Conservation (phyloP, 176 grass and related monocot species). For the Cymbopogon citratus region DNA sequence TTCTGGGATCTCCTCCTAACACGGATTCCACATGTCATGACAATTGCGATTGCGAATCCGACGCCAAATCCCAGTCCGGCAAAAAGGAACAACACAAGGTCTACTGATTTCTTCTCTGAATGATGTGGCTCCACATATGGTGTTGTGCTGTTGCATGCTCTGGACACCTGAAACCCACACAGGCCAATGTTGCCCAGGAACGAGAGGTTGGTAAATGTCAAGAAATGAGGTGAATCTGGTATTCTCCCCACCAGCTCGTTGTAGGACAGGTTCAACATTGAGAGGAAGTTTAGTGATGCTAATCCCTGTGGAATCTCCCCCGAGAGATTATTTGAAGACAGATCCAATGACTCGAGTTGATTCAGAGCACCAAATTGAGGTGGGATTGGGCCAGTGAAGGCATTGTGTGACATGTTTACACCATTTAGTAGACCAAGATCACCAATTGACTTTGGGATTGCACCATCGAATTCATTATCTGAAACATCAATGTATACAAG, state of each 20-base stretch:
- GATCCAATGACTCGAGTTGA: not conserved
- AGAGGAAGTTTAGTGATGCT: not conserved
- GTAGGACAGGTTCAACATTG: not conserved
- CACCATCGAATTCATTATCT: not conserved
- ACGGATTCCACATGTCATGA: not conserved
- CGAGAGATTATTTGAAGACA: not conserved
- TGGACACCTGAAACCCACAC: not conserved
- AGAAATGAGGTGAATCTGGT: not conserved
- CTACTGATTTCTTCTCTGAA: not conserved
- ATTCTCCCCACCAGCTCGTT: not conserved
- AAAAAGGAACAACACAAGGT: not conserved
- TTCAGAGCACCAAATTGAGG: not conserved
- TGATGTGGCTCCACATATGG: not conserved
- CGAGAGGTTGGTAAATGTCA: not conserved
- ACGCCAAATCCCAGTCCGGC: not conserved
- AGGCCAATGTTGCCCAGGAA: not conserved
- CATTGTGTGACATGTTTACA: slow-evolving; percentile 36
- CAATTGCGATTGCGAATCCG: not conserved
- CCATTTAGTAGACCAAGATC: not conserved
- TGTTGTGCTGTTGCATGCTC: not conserved
- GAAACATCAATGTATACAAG: not conserved
- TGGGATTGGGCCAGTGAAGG: slow-evolving; percentile 34
- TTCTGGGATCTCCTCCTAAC: too few relatives aligned
- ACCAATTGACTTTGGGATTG: not conserved
- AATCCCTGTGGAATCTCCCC: not conserved